A percentile compares a stretch with the other conserved stretches of the same genome.
Conservation (phyloP, 257 asterid genomes). For the Solanum lycopersicoides region DNA sequence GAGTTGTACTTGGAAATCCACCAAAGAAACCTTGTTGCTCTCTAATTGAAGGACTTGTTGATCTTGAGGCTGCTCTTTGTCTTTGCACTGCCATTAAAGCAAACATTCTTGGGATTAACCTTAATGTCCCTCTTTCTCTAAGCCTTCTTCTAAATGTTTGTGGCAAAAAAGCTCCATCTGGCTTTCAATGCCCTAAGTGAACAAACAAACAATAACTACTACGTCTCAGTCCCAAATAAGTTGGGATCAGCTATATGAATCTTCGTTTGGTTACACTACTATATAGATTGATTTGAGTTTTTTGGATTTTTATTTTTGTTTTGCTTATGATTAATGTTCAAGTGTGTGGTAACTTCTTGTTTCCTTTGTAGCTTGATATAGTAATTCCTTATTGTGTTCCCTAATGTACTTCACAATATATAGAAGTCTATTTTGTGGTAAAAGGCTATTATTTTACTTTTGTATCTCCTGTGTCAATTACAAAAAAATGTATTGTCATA, state of each 20-base stretch:
- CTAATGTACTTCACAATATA: not conserved
- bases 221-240: not conserved
- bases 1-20: conserved; percentile 29
- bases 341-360: not conserved
- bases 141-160: conserved; percentile 41
- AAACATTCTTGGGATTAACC: conserved; percentile 47
- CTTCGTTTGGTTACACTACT: not conserved
- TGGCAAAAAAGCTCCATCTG: conserved; percentile 37
- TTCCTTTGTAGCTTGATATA: not conserved
- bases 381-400: not conserved
- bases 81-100: conserved; percentile 64
- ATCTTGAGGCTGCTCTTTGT: conserved; percentile 49
- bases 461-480: not conserved
- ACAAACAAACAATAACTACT: not conserved
- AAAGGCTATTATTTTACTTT: not conserved
- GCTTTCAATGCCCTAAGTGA: conserved; percentile 33
- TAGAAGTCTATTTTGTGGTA: not conserved
- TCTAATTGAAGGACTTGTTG: conserved; percentile 37
- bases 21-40: conserved; percentile 39
- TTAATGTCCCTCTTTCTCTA: conserved; percentile 41
- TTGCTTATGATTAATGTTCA: not conserved
- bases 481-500: not conserved
- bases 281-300: not conserved
- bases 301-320: not conserved
- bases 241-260: not conserved